A percentile compares a stretch with the other conserved stretches of the same genome.
Conservation (phyloP, 257 asterid genomes). For the Paraleonurus japonicus region DNA sequence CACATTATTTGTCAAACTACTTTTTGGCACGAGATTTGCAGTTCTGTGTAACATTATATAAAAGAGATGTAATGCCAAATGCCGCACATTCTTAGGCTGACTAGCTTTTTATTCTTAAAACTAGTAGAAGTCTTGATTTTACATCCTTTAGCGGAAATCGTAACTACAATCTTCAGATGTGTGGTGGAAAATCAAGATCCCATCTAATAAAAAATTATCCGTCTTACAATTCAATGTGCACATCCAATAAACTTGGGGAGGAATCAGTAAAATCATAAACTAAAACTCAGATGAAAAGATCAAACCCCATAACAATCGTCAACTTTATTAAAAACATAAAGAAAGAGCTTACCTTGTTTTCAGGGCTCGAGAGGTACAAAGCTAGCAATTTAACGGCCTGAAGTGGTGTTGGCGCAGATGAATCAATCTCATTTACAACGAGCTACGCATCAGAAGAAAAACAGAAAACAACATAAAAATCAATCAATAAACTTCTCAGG, state of each 20-base stretch:
- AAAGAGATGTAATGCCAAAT: neutral
- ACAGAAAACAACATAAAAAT: neutral
- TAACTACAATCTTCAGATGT: neutral
- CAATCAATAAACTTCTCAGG: conserved; percentile 6
- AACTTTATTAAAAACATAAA: neutral
- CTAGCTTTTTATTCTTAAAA: neutral
- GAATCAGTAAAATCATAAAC: neutral
- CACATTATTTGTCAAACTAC: conserved; percentile 10
- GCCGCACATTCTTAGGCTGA: neutral
- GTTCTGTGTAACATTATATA: neutral
- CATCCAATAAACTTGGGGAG: neutral
- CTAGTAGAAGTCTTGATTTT: neutral
- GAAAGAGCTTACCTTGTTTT: conserved; percentile 53
- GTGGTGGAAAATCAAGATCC: conserved; percentile 23
- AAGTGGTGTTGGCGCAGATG: conserved; percentile 92
- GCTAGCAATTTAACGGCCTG: conserved; percentile 97
- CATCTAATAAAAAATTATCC: neutral
- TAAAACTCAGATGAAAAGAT: neutral
- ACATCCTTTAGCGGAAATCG: neutral
- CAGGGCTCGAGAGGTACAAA: conserved; percentile 64
- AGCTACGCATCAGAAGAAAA: conserved; percentile 42
- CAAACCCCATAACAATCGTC: neutral
- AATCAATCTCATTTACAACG: conserved; percentile 87
- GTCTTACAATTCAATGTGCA: neutral
- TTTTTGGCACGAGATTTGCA: neutral